Base-by-base conservation (phyloP, 2,329 filamentous ascomycete genomes). In the Sporothrix phasma region DNA sequence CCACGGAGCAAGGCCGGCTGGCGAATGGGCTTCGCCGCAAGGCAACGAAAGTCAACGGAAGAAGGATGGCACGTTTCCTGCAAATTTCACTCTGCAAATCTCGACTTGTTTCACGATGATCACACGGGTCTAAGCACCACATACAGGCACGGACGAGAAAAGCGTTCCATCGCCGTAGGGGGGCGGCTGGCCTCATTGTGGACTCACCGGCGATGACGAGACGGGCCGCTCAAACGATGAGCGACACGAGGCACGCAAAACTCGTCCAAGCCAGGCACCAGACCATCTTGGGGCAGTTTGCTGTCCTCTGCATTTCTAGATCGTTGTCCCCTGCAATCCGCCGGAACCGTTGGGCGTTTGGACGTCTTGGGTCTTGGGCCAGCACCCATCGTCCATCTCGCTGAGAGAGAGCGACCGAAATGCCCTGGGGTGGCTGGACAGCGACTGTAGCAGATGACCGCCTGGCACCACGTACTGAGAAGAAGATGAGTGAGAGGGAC, bases 381-480 rank as follows among this genome's bases (percentile, higher is more conserved):
- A 26, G 10, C 26, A 13, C 7, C 24, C 47, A 51, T 51, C 31
- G 13, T 31, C 31, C 19, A n/a, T n/a, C n/a, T n/a, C n/a, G n/a
- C n/a, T n/a, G n/a, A n/a, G n/a, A 39, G 31, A 56, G n/a, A 37
- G 19, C 31, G 31, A 37, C 29, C 19, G 17, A 39, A 62, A 56
- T 56, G 49, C 39, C 49, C 31, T 56, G 53, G 34, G 62, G 56
- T 61, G 62, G 54, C 54, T 64, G 62, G 62, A 60, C 56, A 29
- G 53, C n/a, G n/a, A 19, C 31, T n/a, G n/a, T 17, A 39, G 26
- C 47, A 15, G 53, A 43, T 39, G 24, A 39, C 51, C 29, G 51
- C 51, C 31, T 39, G 34, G n/a, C n/a, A n/a, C n/a, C n/a, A n/a
- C n/a, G n/a, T n/a, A n/a, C n/a, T n/a, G n/a, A n/a, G n/a, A n/a